Evolutionary conservation across 2,329 filamentous ascomycete species (phyloP), one percentile per base, ranked within the genome.

Genomic region (Stagonosporopsis chrysanthemi): DNA sequence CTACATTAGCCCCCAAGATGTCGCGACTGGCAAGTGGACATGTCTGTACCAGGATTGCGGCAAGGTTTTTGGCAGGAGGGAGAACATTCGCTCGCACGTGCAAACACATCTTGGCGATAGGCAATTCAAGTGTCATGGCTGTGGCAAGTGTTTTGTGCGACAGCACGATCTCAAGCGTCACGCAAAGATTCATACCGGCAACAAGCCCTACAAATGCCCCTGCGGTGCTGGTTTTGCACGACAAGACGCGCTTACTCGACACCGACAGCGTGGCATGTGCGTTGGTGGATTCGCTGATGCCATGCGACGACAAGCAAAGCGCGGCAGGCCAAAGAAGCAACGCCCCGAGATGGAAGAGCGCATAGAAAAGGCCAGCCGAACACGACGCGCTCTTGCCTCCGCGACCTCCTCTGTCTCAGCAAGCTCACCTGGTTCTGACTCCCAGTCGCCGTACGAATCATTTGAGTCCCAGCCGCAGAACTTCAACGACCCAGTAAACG

Each of bases 31-130:
- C 61, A 77, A 80, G 35, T 83, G 80, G 76, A 80, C 75, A 11
- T 83, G 81, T 67, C 71, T 82, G 15, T 83, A 76, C 67, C 81
- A 91, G 8, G 88, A 88, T 26, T 99, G 95, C 77, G 86, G 88
- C 66, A 96, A 97, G 77, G 86, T 88, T 50, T 98, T 99, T 73
- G 94, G 93, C n/a, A 87, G 95, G 67, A 96, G 97, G 76, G 95
- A 99, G 77, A 98, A 99, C 79, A 97, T 98, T 81, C 96, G 97
- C 75, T 96, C 93, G 0, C 95, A 99, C 75, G 91, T 99, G 14
- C 95, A 99, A 78, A 99, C 95, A 3, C 95, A 99, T 78, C 88
- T 99, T 63, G 95, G 96, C 69, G 95, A 99, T 76, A 86, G 95
- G 44, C 95, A 97, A 75, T 99, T 92, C 79, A 89, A 91, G 76